Evolutionary conservation across 1,284 basidiomycete genomes (phyloP).

Genomic region (Serendipita sp.): DNA sequence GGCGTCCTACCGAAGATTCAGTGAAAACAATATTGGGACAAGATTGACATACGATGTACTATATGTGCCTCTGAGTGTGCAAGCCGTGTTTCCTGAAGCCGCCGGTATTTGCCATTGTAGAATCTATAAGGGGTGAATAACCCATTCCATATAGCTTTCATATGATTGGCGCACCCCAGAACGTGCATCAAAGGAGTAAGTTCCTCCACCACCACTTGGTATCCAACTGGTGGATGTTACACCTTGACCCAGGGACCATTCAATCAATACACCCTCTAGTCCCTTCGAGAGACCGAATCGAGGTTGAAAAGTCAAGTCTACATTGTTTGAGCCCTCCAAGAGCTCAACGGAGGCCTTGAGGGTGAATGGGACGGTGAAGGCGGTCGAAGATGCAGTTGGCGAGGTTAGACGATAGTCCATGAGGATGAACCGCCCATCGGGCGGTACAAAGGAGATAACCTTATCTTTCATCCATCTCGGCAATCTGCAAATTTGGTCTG

Average conservation of each 20-base stretch:
- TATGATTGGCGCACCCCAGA: conserved; percentile 32
- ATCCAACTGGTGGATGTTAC: conserved; percentile 51
- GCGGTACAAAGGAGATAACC: conserved; percentile 81
- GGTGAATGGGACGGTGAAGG: conserved; percentile 47
- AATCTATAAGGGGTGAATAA: conserved; percentile 26
- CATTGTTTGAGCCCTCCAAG: conserved; percentile 28
- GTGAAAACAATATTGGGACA: not conserved
- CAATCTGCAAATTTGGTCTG: conserved; percentile 33
- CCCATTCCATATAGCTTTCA: not conserved
- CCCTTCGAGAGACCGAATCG: not conserved
- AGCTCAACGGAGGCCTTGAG: conserved; percentile 48
- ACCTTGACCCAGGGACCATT: conserved; percentile 60
- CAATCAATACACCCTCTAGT: not conserved
- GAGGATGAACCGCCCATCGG: conserved; percentile 81
- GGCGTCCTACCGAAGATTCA: conserved; percentile 20
- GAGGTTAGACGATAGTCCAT: conserved; percentile 69
- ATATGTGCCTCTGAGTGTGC: conserved; percentile 67
- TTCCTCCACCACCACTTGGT: conserved; percentile 45
- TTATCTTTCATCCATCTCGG: conserved; percentile 70
- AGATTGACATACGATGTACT: conserved; percentile 38
- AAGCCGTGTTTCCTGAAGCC: conserved; percentile 53
- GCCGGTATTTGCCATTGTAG: conserved; percentile 64
- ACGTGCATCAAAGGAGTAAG: conserved; percentile 66
- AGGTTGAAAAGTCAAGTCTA: conserved; percentile 3
- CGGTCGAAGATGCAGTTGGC: conserved; percentile 27